Evolutionary conservation across 2,329 filamentous ascomycete species (phyloP), one percentile per base, ranked within the genome.

Genomic region (Colletotrichum neosansevieriae): DNA sequence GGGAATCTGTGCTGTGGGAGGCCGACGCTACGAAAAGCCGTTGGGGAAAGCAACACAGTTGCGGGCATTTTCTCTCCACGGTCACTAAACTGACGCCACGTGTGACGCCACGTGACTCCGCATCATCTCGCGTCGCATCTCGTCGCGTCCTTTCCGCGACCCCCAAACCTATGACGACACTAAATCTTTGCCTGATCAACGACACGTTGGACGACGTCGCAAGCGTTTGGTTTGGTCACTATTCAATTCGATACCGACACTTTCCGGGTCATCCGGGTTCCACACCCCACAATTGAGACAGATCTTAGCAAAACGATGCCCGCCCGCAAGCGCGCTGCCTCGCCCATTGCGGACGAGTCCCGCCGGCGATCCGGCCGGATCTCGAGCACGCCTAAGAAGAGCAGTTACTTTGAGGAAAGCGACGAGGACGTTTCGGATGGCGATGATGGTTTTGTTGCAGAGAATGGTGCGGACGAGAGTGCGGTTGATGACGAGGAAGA

Each of bases 291-390:
- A 51, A 32, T 21, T 42, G 2, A 21, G 36, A 53, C 21, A 17
- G 19, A 11, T 32, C 10, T 13, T 0, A 40, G 17, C 10, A 3
- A 5, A 9, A 13, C 6, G 17, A 83, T 84, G 82, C 75, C 81
- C 6, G 74, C 78, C 15, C 76, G 75, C 11, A 85, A 85, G 66
- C 78, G 79, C 11, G 75, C 76, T 2, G 66, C 75, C 6, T 76
- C 75, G 13, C 69, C 76, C 4, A 64, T 72, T 5, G 73, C 73
- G 21, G 74, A 78, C 63, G 73, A 74, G 63, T 70, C 76, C 13
- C 82, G 83, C 17, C 81, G 84, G n/a, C 80, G 82, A 58, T 88
- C 86, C 6, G 74, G 78, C 21, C 85, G 86, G 50, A 74, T 84
- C 42, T 80, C 80, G 17, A 81, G 77, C 74, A 81, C 80, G 29